phyloP scores from a whole-genome alignment of 345 rosid species.

The Syzygium jambos region DNA sequence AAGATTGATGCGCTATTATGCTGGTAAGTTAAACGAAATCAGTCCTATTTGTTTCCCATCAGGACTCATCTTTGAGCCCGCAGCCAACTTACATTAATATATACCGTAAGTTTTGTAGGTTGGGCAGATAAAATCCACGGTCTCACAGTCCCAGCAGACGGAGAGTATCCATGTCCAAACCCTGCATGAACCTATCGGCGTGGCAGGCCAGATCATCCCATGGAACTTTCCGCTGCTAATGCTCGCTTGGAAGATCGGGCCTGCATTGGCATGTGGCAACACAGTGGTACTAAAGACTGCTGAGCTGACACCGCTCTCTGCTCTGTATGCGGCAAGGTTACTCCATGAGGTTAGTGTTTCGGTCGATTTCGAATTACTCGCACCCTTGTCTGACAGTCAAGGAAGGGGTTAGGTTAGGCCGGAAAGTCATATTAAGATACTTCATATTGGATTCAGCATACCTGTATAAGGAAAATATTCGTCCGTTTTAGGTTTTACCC shows the following conservation, averaged over 20 bases:
- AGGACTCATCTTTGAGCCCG: neutral
- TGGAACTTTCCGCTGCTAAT: constrained; percentile 28
- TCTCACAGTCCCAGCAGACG: constrained; percentile 12
- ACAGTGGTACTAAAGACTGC: constrained; percentile 24
- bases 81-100: neutral
- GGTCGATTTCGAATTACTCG: neutral
- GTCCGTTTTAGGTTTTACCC: neutral
- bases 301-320: constrained; percentile 21
- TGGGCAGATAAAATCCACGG: constrained; percentile 29
- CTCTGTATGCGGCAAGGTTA: constrained; percentile 34
- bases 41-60: neutral
- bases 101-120: neutral
- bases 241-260: constrained; percentile 21
- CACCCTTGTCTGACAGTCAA: neutral
- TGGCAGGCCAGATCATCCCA: constrained; percentile 21
- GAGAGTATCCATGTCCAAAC: constrained; percentile 21
- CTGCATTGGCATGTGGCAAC: constrained; percentile 22
- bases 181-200: constrained; percentile 25
- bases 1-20: constrained; percentile 76
- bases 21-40: constrained; percentile 27
- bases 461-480: neutral
- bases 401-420: neutral
- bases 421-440: neutral
- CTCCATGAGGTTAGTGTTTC: constrained; percentile 54
- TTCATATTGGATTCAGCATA: neutral